Conservation (phyloP, 1,139 yeast genomes). For the Suhomyces taliae region DNA sequence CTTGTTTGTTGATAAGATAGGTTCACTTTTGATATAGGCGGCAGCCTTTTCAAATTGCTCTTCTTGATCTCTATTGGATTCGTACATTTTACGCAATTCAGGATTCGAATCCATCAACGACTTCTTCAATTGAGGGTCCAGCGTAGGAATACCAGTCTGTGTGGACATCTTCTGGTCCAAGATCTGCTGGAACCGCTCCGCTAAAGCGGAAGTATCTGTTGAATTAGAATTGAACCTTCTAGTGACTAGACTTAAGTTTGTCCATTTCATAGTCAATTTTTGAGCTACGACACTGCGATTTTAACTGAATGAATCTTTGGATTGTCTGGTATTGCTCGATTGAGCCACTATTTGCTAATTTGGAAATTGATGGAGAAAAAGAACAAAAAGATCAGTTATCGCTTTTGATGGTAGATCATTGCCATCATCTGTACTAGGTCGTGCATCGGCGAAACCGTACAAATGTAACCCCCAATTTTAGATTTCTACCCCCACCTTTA, state of each 20-base stretch:
- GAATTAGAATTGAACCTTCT: neutral
- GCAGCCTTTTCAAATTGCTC: conserved; percentile 11
- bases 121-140: conserved; percentile 8
- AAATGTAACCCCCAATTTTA: no score
- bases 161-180: conserved; percentile 18
- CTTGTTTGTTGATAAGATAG: conserved; percentile 39
- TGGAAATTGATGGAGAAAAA: no score
- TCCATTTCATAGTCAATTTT: neutral
- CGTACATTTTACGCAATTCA: conserved; percentile 12
- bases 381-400: no score
- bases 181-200: conserved; percentile 23
- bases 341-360: no score
- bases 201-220: conserved; percentile 16
- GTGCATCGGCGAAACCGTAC: neutral
- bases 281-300: neutral
- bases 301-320: no score
- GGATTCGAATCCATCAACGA: conserved; percentile 9
- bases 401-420: no score
- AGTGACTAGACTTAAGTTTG: neutral
- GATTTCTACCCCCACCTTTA: no score
- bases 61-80: neutral
- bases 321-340: no score
- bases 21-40: conserved; percentile 20
- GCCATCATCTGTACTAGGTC: neutral
- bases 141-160: conserved; percentile 8